Conservation (phyloP, 164 flowering plant genomes). For the Piper betle region DNA sequence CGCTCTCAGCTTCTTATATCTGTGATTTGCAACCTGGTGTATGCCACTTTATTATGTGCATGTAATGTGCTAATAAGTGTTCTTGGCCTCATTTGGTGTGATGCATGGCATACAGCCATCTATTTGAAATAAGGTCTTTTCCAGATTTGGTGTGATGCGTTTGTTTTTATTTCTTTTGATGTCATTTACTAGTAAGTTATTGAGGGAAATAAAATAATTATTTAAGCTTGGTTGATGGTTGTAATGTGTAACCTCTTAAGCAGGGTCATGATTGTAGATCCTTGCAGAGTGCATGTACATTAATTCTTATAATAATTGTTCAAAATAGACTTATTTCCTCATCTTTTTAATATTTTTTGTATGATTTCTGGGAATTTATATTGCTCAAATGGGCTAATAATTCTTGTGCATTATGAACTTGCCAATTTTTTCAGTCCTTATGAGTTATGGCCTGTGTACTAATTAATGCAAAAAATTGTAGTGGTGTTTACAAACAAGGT, state of each 20-base stretch:
- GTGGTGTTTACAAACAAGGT: too few relatives aligned
- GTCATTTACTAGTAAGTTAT: background rate
- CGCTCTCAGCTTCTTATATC: slow-evolving; percentile 1
- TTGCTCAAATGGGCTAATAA: background rate
- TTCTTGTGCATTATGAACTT: background rate
- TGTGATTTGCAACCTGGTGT: background rate
- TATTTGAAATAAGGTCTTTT: too few relatives aligned
- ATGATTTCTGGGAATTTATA: background rate
- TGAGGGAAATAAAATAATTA: background rate
- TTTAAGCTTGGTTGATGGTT: background rate
- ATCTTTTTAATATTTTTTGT: background rate
- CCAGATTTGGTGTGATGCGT: background rate
- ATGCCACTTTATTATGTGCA: background rate
- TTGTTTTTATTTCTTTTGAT: background rate
- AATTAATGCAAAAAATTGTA: background rate
- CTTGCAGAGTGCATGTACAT: too few relatives aligned
- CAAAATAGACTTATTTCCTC: background rate
- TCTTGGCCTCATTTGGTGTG: too few relatives aligned
- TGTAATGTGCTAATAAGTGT: background rate
- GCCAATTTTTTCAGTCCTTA: background rate
- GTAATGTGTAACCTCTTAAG: too few relatives aligned
- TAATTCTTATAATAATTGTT: too few relatives aligned
- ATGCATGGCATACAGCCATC: too few relatives aligned
- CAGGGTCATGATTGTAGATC: too few relatives aligned
- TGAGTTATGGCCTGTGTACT: background rate